phyloP scores from a whole-genome alignment of 2,329 filamentous ascomycete genomes.

The Metarhizium guizhouense region DNA sequence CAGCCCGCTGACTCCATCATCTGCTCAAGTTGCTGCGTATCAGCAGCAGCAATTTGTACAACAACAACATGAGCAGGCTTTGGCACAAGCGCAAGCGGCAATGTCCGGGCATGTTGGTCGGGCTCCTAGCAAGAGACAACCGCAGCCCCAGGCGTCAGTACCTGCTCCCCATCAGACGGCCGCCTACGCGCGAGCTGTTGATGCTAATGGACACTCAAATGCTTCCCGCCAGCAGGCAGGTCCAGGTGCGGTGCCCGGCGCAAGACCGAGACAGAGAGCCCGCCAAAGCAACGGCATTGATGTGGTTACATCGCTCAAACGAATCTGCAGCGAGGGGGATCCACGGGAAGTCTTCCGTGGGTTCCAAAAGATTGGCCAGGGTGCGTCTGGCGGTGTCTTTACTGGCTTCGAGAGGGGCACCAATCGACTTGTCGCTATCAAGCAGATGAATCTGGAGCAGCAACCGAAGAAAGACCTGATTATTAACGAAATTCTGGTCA shows the following conservation, averaged over 20 bases:
- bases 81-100: constrained; percentile 70
- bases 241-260: constrained; percentile 33
- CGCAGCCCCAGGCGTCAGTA: constrained; percentile 17
- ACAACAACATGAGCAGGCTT: constrained; percentile 80
- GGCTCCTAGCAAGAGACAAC: constrained; percentile 63
- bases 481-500: constrained; percentile 97
- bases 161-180: constrained; percentile 15
- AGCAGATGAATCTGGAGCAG: constrained; percentile 98
- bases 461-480: constrained; percentile 99
- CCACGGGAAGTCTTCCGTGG: constrained; percentile 80
- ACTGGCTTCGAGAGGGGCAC: constrained; percentile 79
- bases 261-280: constrained; percentile 66
- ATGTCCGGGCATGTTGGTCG: constrained; percentile 64
- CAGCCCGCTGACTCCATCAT: constrained; percentile 32
- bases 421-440: constrained; percentile 90
- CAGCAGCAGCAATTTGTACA: constrained; percentile 55
- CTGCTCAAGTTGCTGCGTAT: constrained; percentile 35
- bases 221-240: constrained; percentile 28
- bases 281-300: constrained; percentile 76
- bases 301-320: constrained; percentile 71
- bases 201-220: constrained; percentile 22
- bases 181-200: constrained; percentile 19
- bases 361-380: constrained; percentile 93
- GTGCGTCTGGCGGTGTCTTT: constrained; percentile 91
- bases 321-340: constrained; percentile 85